Percentiles rank a stretch among this genome's conserved stretches.
phyloP scores from a whole-genome alignment of 805 yeast genomes.

The Komagataella ulmi region DNA sequence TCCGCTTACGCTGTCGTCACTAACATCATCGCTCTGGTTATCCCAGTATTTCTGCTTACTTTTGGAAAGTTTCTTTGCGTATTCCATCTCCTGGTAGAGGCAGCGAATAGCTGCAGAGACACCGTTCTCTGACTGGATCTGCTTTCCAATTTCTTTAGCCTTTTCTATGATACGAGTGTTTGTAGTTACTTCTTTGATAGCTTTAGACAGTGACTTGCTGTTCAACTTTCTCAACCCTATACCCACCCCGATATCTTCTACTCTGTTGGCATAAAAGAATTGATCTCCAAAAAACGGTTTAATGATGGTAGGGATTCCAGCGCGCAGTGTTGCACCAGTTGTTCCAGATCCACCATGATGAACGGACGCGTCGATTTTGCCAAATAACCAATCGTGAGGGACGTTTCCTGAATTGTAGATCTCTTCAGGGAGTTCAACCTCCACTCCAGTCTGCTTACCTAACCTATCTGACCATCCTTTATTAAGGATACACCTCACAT shows the following conservation, averaged over 20 bases:
- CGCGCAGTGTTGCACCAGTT: constrained; percentile 80
- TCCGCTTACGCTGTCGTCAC: background rate
- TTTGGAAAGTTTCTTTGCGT: constrained; percentile 39
- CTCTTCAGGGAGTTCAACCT: constrained; percentile 46
- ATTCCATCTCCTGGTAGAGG: constrained; percentile 71
- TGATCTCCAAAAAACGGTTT: constrained; percentile 97
- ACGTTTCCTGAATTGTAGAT: constrained; percentile 58
- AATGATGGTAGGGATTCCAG: constrained; percentile 80
- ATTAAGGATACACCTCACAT: constrained; percentile 74
- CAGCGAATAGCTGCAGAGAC: constrained; percentile 62
- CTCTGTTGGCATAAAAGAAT: constrained; percentile 77
- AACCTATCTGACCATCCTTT: constrained; percentile 91
- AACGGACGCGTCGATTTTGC: constrained; percentile 82
- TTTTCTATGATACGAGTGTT: constrained; percentile 54
- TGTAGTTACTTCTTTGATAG: constrained; percentile 54
- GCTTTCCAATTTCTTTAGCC: constrained; percentile 49
- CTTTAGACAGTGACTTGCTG: constrained; percentile 46
- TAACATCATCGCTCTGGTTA: background rate
- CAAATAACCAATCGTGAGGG: constrained; percentile 93
- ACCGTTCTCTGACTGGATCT: constrained; percentile 66
- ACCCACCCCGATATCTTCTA: constrained; percentile 86
- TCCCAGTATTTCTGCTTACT: background rate
- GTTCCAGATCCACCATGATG: constrained; percentile 98
- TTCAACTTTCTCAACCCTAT: constrained; percentile 57
- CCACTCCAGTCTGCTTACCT: constrained; percentile 24